These are phyloP conservation scores for Colletotrichum sp. DNA, from an alignment of 2,329 filamentous ascomycete genomes.

Conservation along the genomic window DNA sequence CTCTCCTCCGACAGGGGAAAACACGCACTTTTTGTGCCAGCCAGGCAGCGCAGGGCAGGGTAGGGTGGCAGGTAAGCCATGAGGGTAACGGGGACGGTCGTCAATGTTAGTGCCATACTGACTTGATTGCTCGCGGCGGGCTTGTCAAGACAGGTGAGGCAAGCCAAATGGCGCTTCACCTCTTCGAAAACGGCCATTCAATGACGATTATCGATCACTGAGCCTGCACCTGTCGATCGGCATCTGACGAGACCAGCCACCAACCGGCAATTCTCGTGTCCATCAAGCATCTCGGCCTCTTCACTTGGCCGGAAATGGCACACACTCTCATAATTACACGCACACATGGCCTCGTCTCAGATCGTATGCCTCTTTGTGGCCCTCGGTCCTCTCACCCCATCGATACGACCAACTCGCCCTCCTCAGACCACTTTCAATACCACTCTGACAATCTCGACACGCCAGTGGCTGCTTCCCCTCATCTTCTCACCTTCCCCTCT, in stretches of 20 bases:
- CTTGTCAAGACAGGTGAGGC: not conserved
- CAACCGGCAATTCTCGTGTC: not conserved
- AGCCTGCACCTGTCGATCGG: slow-evolving; percentile 1
- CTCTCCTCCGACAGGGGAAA: not conserved
- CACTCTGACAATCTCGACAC: not conserved
- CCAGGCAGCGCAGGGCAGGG: not conserved
- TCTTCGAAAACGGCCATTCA: slow-evolving; percentile 10
- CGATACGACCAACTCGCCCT: not conserved
- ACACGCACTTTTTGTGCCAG: not conserved
- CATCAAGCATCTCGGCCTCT: not conserved
- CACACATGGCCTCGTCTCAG: slow-evolving; percentile 5
- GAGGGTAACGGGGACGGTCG: not conserved
- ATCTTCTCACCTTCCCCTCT: not conserved
- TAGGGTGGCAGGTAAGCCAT: not conserved
- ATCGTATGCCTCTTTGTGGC: not conserved
- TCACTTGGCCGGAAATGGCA: not conserved
- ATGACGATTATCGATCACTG: not conserved
- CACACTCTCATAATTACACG: not conserved
- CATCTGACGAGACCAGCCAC: slow-evolving; percentile 8
- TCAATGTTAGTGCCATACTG: not conserved
- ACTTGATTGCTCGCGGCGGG: not conserved
- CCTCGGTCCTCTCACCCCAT: not conserved
- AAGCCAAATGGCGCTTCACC: not conserved
- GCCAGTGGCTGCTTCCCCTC: slow-evolving; percentile 10
- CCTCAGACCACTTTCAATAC: slow-evolving; percentile 10